Evolutionary conservation across 2,329 filamentous ascomycete species (phyloP).

Genomic region (Fusarium torulosum): DNA sequence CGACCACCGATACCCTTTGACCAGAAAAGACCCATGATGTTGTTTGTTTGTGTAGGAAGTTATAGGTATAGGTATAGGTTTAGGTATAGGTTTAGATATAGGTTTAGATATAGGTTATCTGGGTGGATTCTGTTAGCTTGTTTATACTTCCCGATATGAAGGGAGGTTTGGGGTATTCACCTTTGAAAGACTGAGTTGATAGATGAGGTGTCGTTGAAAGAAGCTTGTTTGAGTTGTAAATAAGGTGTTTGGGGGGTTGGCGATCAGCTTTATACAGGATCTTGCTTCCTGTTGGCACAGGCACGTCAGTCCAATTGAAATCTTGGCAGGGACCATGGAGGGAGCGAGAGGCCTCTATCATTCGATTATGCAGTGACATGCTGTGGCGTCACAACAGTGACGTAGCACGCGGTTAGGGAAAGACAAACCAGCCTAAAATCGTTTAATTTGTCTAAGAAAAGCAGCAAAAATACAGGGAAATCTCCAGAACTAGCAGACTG

Average conservation of each 20-base stretch:
- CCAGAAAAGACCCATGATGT: constrained; percentile 62
- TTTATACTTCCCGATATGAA: neutral
- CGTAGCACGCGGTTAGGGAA: constrained; percentile 30
- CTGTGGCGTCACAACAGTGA: constrained; percentile 30
- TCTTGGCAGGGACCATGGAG: constrained; percentile 44
- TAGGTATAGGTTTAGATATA: no score
- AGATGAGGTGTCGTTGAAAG: constrained; percentile 38
- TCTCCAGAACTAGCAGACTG: neutral
- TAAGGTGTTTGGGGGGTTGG: constrained; percentile 39
- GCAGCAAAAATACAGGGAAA: neutral
- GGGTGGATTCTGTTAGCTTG: constrained; percentile 7
- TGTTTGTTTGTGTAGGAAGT: constrained; percentile 2
- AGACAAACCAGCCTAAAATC: neutral
- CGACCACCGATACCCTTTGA: constrained; percentile 61
- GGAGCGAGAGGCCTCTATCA: constrained; percentile 23
- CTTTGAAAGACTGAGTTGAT: constrained; percentile 3
- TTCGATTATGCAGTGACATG: constrained; percentile 32
- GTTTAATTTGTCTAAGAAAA: neutral
- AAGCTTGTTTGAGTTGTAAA: constrained; percentile 39
- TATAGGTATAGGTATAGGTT: neutral
- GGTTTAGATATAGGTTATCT: constrained; percentile 14
- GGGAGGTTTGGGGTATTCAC: neutral
- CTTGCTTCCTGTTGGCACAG: constrained; percentile 16
- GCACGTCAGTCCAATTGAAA: constrained; percentile 24
- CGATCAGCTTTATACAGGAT: constrained; percentile 42